phyloP scores from a whole-genome alignment of 2,329 filamentous ascomycete genomes.

The Penicillium sp. region DNA sequence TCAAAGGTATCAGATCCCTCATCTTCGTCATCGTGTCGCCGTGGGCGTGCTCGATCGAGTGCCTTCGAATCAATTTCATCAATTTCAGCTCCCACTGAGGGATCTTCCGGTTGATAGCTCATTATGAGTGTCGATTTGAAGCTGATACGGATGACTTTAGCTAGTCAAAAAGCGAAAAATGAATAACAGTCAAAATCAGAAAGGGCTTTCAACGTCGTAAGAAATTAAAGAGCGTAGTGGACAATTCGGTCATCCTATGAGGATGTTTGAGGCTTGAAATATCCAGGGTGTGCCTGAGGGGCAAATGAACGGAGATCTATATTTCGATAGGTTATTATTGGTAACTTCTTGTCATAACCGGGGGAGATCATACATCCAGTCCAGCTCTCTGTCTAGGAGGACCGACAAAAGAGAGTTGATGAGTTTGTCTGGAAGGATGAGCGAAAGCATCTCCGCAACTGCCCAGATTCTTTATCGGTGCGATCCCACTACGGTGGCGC shows the following conservation, averaged over 20 bases:
- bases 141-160: conserved; percentile 44
- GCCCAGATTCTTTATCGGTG: conserved; percentile 29
- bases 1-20: conserved; percentile 81
- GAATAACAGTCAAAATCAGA: conserved; percentile 1
- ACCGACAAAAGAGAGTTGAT: conserved; percentile 26
- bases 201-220: conserved; percentile 11
- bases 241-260: conserved; percentile 26
- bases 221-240: conserved; percentile 29
- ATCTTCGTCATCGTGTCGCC: conserved; percentile 82
- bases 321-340: conserved; percentile 8
- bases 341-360: neutral
- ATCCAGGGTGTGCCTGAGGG: conserved; percentile 33
- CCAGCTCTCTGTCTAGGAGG: conserved; percentile 25
- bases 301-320: conserved; percentile 28
- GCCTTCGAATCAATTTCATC: conserved; percentile 66
- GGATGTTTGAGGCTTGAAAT: conserved; percentile 11
- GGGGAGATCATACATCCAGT: conserved; percentile 20
- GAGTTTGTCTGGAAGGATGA: conserved; percentile 14
- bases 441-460: conserved; percentile 26
- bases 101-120: conserved; percentile 48
- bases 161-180: conserved; percentile 8
- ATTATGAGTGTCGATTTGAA: conserved; percentile 79
- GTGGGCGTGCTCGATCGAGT: conserved; percentile 61
- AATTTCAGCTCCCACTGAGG: conserved; percentile 54
- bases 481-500: conserved; percentile 35